Conservation (phyloP, 768 basidiomycete species). For the Arthromyces matolae region DNA sequence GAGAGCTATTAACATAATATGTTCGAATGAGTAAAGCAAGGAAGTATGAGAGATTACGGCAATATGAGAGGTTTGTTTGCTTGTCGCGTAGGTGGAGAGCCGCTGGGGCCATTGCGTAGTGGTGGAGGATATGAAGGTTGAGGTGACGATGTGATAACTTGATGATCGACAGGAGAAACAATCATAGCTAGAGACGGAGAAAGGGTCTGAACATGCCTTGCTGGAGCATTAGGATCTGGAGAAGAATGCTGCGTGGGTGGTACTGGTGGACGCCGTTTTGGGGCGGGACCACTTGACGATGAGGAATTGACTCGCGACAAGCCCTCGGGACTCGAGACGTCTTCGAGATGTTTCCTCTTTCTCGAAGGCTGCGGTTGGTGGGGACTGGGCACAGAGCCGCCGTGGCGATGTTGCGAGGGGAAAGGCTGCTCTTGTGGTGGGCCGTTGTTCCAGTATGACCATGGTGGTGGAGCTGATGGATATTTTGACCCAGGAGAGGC, state of each 20-base stretch:
- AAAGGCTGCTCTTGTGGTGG: constrained; percentile 44
- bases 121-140: constrained; percentile 28
- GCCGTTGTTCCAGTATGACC: constrained; percentile 47
- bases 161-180: constrained; percentile 51
- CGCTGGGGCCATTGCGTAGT: constrained; percentile 21
- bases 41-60: neutral
- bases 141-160: constrained; percentile 37
- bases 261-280: constrained; percentile 35
- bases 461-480: constrained; percentile 35
- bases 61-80: neutral
- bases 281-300: constrained; percentile 23
- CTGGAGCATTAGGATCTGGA: constrained; percentile 23
- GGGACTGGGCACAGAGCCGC: constrained; percentile 31
- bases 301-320: constrained; percentile 19
- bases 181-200: constrained; percentile 65
- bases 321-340: constrained; percentile 25
- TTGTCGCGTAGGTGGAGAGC: constrained; percentile 24
- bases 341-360: constrained; percentile 46
- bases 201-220: constrained; percentile 42
- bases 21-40: too few species aligned
- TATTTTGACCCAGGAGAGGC: constrained; percentile 20
- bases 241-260: constrained; percentile 27
- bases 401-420: constrained; percentile 37
- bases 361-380: constrained; percentile 35
- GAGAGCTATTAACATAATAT: too few species aligned